These are phyloP conservation scores for Agrocybe praecox DNA, from an alignment of 768 basidiomycete species.

Conservation along the genomic window DNA sequence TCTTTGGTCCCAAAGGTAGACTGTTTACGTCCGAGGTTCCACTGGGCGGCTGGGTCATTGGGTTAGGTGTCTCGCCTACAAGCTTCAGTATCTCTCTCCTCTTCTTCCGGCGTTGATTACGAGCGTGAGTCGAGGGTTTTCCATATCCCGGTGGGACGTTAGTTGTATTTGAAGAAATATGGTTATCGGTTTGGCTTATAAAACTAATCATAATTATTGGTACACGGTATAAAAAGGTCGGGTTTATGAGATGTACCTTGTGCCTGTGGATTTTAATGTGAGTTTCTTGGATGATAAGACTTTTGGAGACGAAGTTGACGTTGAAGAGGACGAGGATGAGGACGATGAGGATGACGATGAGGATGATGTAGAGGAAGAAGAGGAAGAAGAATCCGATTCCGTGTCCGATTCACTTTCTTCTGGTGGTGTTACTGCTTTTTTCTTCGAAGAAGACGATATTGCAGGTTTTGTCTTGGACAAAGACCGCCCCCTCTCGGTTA, in stretches of 20 bases:
- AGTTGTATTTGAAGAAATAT: not conserved
- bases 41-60: slow-evolving; percentile 18
- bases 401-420: slow-evolving; percentile 12
- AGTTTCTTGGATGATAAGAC: slow-evolving; percentile 21
- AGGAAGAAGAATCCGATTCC: slow-evolving; percentile 19
- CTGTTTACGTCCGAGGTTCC: slow-evolving; percentile 44
- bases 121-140: slow-evolving; percentile 54
- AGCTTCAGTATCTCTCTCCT: slow-evolving; percentile 34
- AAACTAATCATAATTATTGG: not conserved
- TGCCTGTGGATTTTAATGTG: not conserved
- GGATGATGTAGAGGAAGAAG: slow-evolving; percentile 11
- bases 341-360: slow-evolving; percentile 24
- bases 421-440: not conserved
- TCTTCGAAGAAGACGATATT: not conserved
- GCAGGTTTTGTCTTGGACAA: not conserved
- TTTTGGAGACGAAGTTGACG: slow-evolving; percentile 26
- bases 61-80: not conserved
- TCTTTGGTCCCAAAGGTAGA: slow-evolving; percentile 39
- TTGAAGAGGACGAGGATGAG: slow-evolving; percentile 19
- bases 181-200: not conserved
- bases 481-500: not conserved
- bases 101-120: slow-evolving; percentile 59
- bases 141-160: slow-evolving; percentile 62
- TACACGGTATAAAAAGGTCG: not conserved
- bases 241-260: not conserved